Percentiles rank a stretch among this genome's conserved stretches.
These are phyloP conservation scores for Coemansia sp. DNA, from an alignment of 192 early-diverging fungal genomes.

Conservation along the genomic window DNA sequence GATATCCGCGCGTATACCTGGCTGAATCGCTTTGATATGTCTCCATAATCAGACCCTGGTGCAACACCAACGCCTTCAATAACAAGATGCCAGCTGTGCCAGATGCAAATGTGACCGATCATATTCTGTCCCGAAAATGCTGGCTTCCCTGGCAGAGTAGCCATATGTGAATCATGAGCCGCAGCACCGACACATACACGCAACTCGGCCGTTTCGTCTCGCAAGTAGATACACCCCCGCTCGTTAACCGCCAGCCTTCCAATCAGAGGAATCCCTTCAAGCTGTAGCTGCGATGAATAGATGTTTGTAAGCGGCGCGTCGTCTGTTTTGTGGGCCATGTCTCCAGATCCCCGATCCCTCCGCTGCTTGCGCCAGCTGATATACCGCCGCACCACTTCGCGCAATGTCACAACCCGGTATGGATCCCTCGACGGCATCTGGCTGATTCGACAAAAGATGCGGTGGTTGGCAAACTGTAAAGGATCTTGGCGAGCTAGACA, in stretches of 20 bases:
- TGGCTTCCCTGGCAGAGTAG: not conserved
- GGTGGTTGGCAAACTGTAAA: conserved; percentile 5
- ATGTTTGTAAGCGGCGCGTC: conserved; percentile 14
- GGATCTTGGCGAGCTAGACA: not conserved
- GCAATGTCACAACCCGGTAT: conserved; percentile 22
- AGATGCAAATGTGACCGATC: conserved; percentile 34
- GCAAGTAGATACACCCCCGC: conserved; percentile 38
- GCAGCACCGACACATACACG: conserved; percentile 16
- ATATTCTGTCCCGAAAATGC: conserved; percentile 31
- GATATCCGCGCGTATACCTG: conserved; percentile 21
- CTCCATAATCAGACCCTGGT: not conserved
- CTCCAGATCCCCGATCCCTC: not conserved
- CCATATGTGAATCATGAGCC: not conserved
- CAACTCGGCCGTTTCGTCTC: conserved; percentile 31
- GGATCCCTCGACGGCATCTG: not conserved
- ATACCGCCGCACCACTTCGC: conserved; percentile 21
- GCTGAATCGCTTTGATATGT: conserved; percentile 7
- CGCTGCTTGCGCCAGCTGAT: conserved; percentile 8
- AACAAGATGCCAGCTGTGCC: conserved; percentile 33
- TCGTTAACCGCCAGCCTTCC: conserved; percentile 24
- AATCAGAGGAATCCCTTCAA: conserved; percentile 26
- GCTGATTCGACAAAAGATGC: not conserved
- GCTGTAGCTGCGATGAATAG: conserved; percentile 17
- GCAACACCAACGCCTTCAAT: conserved; percentile 17
- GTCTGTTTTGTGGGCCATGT: not conserved